A percentile compares a stretch with the other conserved stretches of the same genome.
phyloP scores from a whole-genome alignment of 192 early-diverging fungal genomes.

The Podila epigama region DNA sequence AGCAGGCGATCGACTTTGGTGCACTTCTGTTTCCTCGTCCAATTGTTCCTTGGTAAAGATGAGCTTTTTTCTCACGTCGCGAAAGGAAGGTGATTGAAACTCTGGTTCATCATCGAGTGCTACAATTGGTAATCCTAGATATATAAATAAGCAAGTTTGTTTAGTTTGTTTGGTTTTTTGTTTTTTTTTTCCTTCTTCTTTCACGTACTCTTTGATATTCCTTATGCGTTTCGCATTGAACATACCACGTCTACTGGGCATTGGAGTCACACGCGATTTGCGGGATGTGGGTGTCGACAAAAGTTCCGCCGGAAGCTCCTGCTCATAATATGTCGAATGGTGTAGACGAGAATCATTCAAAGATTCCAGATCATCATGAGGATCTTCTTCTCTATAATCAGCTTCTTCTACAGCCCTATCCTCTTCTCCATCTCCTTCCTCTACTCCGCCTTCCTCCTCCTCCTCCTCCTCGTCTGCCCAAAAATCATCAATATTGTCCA shows the following conservation, averaged over 20 bases:
- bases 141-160: not conserved
- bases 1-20: conserved; percentile 8
- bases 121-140: not conserved
- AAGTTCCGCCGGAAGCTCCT: not conserved
- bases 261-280: not conserved
- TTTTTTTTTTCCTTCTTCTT: not conserved
- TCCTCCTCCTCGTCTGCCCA: conserved; percentile 13
- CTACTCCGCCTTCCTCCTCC: not conserved
- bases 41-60: not conserved
- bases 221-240: not conserved
- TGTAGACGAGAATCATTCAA: not conserved
- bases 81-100: conserved; percentile 23
- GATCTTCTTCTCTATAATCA: not conserved
- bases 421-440: not conserved
- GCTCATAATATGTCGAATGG: conserved; percentile 1
- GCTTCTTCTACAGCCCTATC: not conserved
- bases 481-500: conserved; percentile 51
- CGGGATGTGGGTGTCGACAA: conserved; percentile 8
- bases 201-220: not conserved
- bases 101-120: not conserved
- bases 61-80: conserved; percentile 19
- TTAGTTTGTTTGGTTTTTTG: not conserved
- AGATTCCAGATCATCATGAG: not conserved
- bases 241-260: not conserved
- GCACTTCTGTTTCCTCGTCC: not conserved